phyloP scores from a whole-genome alignment of 495 filamentous ascomycete species.

The Penicillium desertorum region DNA sequence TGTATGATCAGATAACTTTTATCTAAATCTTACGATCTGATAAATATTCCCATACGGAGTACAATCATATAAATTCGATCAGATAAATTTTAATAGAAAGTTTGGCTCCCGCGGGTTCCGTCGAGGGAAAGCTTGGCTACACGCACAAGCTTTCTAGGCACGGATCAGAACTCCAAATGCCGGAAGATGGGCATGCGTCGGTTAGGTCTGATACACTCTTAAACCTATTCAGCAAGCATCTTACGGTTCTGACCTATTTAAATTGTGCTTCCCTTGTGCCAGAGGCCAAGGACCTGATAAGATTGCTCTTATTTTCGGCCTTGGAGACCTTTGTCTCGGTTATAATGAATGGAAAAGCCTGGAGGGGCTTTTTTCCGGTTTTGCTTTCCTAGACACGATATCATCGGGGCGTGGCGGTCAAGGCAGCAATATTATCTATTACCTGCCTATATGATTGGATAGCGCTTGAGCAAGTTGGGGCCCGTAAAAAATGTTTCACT shows the following conservation, averaged over 20 bases:
- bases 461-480: background rate
- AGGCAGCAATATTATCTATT: background rate
- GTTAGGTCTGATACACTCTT: no score
- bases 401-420: background rate
- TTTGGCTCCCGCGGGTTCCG: background rate
- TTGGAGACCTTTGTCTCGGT: no score
- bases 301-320: background rate
- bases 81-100: background rate
- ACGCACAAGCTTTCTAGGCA: background rate
- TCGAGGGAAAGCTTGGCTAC: background rate
- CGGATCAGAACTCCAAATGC: background rate
- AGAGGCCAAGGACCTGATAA: background rate
- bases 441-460: background rate
- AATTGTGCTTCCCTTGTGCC: background rate
- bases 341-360: background rate
- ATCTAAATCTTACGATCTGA: background rate
- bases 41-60: background rate
- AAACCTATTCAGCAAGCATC: no score
- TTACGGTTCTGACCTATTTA: background rate
- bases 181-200: background rate
- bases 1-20: background rate
- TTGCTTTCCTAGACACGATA: background rate
- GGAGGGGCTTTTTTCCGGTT: background rate
- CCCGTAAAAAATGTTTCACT: background rate
- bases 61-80: background rate